Evolutionary conservation across 2,329 filamentous ascomycete species (phyloP).

Genomic region (Aspergillus novofumigatus): DNA sequence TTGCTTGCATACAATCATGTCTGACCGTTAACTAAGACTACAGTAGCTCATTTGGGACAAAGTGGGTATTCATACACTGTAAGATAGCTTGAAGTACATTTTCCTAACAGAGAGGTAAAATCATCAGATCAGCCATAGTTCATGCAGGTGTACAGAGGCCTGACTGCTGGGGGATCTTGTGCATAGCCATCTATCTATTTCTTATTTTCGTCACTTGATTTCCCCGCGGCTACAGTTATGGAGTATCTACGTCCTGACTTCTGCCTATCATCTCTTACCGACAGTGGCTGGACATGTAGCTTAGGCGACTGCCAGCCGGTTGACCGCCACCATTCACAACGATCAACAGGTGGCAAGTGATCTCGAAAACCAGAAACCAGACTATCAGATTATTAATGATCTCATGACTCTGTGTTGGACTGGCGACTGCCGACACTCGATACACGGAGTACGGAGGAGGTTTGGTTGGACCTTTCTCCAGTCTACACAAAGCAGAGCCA

Average conservation of each 20-base stretch:
- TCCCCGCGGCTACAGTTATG: neutral
- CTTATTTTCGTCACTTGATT: neutral
- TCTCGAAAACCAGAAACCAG: neutral
- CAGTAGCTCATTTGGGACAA: neutral
- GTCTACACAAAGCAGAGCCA: neutral
- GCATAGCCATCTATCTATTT: neutral
- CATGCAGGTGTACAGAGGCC: neutral
- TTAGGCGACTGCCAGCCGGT: constrained; percentile 10
- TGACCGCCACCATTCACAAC: constrained; percentile 13
- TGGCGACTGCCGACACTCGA: neutral
- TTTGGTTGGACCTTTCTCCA: neutral
- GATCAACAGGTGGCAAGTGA: neutral
- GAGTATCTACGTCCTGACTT: neutral
- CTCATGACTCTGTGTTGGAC: neutral
- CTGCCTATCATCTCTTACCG: constrained; percentile 4
- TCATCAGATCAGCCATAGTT: neutral
- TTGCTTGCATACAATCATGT: neutral
- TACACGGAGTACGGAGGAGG: neutral
- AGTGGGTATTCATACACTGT: neutral
- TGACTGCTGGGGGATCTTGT: neutral
- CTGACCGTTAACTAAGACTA: neutral
- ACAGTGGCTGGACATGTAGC: constrained; percentile 14
- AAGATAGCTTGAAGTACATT: neutral
- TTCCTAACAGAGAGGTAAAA: neutral
- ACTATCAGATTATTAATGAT: neutral